Evolutionary conservation across 2,329 filamentous ascomycete species (phyloP).

Genomic region (Ophiosphaerella herpotricha): DNA sequence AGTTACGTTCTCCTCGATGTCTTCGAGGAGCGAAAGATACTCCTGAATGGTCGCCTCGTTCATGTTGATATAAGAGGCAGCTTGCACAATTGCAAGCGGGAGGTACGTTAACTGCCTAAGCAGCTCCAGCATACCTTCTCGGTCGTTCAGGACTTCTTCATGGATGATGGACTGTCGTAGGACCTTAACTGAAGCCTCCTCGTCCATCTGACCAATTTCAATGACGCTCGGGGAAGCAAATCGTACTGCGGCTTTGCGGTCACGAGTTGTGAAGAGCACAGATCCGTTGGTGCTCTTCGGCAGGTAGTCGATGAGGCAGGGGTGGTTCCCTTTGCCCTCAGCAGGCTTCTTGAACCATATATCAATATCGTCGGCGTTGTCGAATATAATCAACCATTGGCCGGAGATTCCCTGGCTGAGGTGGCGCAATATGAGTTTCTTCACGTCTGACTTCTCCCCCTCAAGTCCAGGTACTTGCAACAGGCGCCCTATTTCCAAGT

Average conservation of each 20-base stretch:
- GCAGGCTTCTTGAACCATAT: slow-evolving; percentile 25
- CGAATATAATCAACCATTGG: slow-evolving; percentile 46
- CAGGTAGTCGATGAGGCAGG: slow-evolving; percentile 30
- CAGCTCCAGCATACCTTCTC: slow-evolving; percentile 34
- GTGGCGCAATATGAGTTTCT: slow-evolving; percentile 36
- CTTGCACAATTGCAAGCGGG: slow-evolving; percentile 16
- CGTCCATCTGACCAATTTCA: slow-evolving; percentile 11
- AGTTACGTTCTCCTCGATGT: slow-evolving; percentile 14
- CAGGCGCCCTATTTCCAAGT: slow-evolving; percentile 11
- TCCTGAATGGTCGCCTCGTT: slow-evolving; percentile 19
- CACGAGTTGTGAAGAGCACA: slow-evolving; percentile 39
- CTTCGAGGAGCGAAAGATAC: slow-evolving; percentile 23
- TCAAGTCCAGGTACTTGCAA: slow-evolving; percentile 16
- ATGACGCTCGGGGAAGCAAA: background rate
- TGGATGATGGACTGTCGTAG: no score
- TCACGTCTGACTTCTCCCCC: slow-evolving; percentile 44
- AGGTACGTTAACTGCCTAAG: slow-evolving; percentile 11
- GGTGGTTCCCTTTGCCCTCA: background rate
- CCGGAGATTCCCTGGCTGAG: slow-evolving; percentile 36
- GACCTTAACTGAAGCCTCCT: no score
- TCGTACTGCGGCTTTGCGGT: slow-evolving; percentile 9
- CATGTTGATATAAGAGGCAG: slow-evolving; percentile 27
- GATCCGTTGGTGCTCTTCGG: slow-evolving; percentile 36
- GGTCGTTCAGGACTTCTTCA: background rate
- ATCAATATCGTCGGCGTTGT: slow-evolving; percentile 51